phyloP scores from a whole-genome alignment of 2,329 filamentous ascomycete species.

The Aspergillus tubingensis region DNA sequence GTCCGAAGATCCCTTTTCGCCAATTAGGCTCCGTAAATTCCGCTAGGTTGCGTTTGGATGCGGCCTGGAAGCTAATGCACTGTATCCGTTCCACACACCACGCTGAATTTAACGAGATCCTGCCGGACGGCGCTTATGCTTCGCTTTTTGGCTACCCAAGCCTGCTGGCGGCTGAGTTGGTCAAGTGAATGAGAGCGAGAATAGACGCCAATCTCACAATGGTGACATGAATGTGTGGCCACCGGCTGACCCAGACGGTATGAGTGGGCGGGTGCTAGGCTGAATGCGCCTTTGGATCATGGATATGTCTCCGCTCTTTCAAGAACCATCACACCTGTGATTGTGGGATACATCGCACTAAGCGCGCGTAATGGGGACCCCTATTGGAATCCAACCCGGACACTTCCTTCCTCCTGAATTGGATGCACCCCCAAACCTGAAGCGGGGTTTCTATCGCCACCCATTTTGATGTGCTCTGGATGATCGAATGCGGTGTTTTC shows the following conservation, averaged over 20 bases:
- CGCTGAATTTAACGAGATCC: not conserved
- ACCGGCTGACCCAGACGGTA: not conserved
- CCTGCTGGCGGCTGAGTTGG: not conserved
- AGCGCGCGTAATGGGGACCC: too few relatives aligned
- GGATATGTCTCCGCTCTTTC: too few relatives aligned
- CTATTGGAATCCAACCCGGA: too few relatives aligned
- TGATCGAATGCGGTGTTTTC: too few relatives aligned
- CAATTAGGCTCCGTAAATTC: not conserved
- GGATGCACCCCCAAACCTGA: too few relatives aligned
- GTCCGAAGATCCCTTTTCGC: not conserved
- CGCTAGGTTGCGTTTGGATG: not conserved
- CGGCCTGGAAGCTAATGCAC: not conserved
- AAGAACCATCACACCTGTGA: too few relatives aligned
- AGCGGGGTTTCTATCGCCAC: too few relatives aligned
- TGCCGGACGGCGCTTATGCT: not conserved
- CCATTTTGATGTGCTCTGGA: too few relatives aligned
- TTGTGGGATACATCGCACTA: too few relatives aligned
- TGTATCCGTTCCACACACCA: not conserved
- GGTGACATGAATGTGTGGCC: not conserved
- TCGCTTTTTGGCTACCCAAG: not conserved
- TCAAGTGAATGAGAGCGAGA: not conserved
- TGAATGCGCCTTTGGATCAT: too few relatives aligned
- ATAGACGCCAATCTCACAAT: not conserved
- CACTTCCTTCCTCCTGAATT: too few relatives aligned
- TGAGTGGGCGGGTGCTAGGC: too few relatives aligned